Evolutionary conservation across 1,284 basidiomycete genomes (phyloP).

Genomic region (Ganoderma sinense): DNA sequence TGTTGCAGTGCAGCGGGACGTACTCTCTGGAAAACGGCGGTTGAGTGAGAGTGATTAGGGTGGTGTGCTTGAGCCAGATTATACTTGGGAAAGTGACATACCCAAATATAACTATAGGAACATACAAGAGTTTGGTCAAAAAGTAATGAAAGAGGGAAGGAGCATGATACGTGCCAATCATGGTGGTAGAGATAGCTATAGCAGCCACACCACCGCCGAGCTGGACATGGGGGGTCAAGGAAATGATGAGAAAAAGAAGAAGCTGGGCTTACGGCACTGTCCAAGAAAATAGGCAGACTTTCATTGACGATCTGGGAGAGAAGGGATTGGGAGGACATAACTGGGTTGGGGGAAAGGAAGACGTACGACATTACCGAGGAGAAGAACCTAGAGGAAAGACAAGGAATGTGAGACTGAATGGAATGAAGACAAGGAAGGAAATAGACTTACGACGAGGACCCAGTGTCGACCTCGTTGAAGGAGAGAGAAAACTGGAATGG

Average conservation of each 20-base stretch:
- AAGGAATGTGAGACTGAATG: not conserved
- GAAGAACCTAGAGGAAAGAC: constrained; percentile 63
- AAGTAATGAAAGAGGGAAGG: not conserved
- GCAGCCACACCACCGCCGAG: constrained; percentile 88
- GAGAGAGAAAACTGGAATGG: constrained; percentile 71
- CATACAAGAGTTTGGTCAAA: not conserved
- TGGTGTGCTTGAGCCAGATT: not conserved
- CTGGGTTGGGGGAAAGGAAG: not conserved
- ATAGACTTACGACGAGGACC: constrained; percentile 84
- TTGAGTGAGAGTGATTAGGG: not conserved
- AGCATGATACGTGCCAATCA: constrained; percentile 66
- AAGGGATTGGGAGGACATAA: not conserved
- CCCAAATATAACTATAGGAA: constrained; percentile 76
- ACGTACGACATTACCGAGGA: constrained; percentile 86
- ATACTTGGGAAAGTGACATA: constrained; percentile 46
- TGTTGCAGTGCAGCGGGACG: constrained; percentile 24
- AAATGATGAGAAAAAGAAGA: not conserved
- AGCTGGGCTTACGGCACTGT: constrained; percentile 73
- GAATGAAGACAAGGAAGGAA: no score
- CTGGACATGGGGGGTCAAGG: constrained; percentile 39
- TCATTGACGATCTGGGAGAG: constrained; percentile 82
- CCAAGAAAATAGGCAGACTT: constrained; percentile 93
- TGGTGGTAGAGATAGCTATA: constrained; percentile 83
- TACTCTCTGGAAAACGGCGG: constrained; percentile 51
- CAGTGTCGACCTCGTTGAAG: constrained; percentile 89